Base-by-base conservation (phyloP, 257 asterid species). In the Nicotiana tomentosiformis region DNA sequence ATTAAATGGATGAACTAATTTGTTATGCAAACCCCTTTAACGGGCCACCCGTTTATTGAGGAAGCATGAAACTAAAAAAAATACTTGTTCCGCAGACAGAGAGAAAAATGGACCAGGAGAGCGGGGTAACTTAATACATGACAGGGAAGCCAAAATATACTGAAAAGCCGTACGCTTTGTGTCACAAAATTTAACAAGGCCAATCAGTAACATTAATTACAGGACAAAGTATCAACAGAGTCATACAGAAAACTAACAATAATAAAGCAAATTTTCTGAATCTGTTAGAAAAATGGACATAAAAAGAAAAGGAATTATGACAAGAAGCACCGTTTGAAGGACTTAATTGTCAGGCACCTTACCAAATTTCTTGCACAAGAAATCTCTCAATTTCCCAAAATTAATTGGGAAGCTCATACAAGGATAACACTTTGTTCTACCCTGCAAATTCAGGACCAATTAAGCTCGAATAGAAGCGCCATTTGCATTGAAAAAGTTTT, bases 351-450 rank as follows among this genome's bases (percentile, higher is more conserved):
- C 80, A 74, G 26, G 43, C 39, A 49, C 62, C 39, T 49, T 26
- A 26, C 80, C 62, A 6, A 23, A 74, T 74, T 74, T 74, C 62
- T 49, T 51, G 80, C 80, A 49, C 11, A n/a, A 49, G 80, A 74
- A 74, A 74, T 6, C 4, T 72, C 79, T 7, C 39, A 74, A 14
- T 49, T 46, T 26, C 80, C 9, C 26, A 74, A 37, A 74, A 51
- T 26, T 51, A 49, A 0, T 74, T 1, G 16, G 60, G 17, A 74
- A 74, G 62, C 26, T 15, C 64, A 74, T 49, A 15, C 2, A 66
- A 66, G 17, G 76, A 66, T 10, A 32, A 32, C 76, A 66, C 26
- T 66, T 16, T 32, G 51, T 66, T 66, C 76, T 66, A 66, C 14
- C 51, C 76, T 17, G 51, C 51, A 66, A 32, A 33, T 66, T 33